phyloP scores from a whole-genome alignment of 805 yeast species.

The Candida jianshihensis region DNA sequence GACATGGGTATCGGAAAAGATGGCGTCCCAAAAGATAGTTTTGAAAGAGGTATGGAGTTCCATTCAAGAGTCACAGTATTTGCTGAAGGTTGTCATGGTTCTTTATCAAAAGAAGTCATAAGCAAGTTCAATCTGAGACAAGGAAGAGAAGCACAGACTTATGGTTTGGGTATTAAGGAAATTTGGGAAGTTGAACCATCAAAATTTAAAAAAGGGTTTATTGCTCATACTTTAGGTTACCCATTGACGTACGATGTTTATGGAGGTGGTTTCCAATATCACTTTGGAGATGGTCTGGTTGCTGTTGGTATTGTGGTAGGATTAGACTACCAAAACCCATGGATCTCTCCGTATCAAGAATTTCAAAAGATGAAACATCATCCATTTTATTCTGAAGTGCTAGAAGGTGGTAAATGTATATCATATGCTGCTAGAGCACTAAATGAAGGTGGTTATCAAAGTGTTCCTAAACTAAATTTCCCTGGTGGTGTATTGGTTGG shows the following conservation, averaged over 20 bases:
- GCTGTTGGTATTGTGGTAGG: constrained; percentile 94
- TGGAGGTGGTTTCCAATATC: constrained; percentile 97
- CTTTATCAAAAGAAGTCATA: constrained; percentile 73
- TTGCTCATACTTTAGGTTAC: constrained; percentile 83
- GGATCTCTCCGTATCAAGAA: constrained; percentile 91
- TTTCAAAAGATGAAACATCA: constrained; percentile 92
- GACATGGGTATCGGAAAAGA: constrained; percentile 79
- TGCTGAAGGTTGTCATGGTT: constrained; percentile 99
- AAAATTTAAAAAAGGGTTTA: constrained; percentile 73
- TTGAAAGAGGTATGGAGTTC: constrained; percentile 96
- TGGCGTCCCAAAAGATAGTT: constrained; percentile 74
- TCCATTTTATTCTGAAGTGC: constrained; percentile 67
- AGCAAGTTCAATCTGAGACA: constrained; percentile 61
- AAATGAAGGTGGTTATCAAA: constrained; percentile 95
- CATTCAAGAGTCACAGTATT: constrained; percentile 83
- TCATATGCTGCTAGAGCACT: constrained; percentile 94
- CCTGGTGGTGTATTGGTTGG: constrained; percentile 98
- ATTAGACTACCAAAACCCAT: constrained; percentile 90
- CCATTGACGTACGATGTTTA: constrained; percentile 71
- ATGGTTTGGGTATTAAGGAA: constrained; percentile 93
- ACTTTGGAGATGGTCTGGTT: constrained; percentile 89
- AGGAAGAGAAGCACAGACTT: constrained; percentile 70
- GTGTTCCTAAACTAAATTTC: constrained; percentile 83
- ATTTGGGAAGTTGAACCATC: constrained; percentile 92
- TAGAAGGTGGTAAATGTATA: constrained; percentile 87